Evolutionary conservation across 2,329 filamentous ascomycete genomes (phyloP).

Genomic region (Stachybotrys elegans): DNA sequence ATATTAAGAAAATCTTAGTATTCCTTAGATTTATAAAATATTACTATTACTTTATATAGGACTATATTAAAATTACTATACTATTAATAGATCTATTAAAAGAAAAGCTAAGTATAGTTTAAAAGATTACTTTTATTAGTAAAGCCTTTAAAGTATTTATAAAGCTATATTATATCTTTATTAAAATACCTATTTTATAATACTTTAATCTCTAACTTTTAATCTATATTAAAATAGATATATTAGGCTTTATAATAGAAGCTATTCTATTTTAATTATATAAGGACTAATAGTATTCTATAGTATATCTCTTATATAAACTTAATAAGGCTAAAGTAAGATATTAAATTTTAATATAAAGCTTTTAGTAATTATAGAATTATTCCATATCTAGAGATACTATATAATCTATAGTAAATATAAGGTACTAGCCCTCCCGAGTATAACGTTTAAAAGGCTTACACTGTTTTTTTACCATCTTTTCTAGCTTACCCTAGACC

Average conservation of each 20-base stretch:
- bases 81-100: too few species aligned
- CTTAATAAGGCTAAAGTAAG: background rate
- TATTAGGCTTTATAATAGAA: background rate
- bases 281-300: background rate
- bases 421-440: too few species aligned
- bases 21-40: too few species aligned
- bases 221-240: background rate
- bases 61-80: too few species aligned
- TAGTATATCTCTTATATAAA: background rate
- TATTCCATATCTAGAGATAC: background rate
- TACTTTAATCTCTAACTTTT: background rate
- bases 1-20: too few species aligned
- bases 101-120: too few species aligned
- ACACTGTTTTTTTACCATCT: background rate
- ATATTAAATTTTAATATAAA: background rate
- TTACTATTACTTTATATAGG: too few species aligned
- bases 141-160: too few species aligned
- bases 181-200: background rate
- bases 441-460: background rate
- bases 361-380: background rate
- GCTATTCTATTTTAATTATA: background rate
- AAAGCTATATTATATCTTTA: constrained; percentile 1
- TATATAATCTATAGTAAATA: background rate
- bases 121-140: too few species aligned
- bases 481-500: background rate